Base-by-base conservation (phyloP, 352 stramenopile species). In the Phytophthora megakarya region DNA sequence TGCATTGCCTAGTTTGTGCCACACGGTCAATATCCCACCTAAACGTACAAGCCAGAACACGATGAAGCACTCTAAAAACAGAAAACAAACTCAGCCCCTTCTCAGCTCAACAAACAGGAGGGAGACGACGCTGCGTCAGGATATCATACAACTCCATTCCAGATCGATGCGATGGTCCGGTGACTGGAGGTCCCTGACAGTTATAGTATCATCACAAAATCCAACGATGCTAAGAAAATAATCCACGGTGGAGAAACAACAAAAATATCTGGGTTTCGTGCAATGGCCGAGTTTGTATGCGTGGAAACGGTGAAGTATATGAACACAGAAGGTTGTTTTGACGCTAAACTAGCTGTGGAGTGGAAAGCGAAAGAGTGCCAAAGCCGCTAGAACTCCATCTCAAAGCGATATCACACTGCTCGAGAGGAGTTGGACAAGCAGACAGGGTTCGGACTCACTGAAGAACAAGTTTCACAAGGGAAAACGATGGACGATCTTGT, bases 351-450 rank as follows among this genome's bases (percentile, higher is more conserved):
- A 2, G 28, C 39, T 1, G 18, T 32, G 1, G 3, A n/a, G 9
- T 45, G 28, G 52, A 18, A 33, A 12, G 18, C 2, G 1, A 5
- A 19, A 25, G 12, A 21, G 1, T 61, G 19, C 15, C 40, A 47
- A n/a, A 61, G 43, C 22, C 53, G 21, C 23, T 61, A 43, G 53
- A 61, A 46, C 11, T 37, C 43, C 1, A 15, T 45, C 16, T 53
- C 53, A 8, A 30, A 5, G 1, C 53, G 53, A 30, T 53, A 61
- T 22, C 40, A 21, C 4, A 21, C 10, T 9, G 32, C 53, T 4
- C 42, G 42, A 6, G 42, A 28, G 10, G 26, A 53, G 28, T 16
- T 53, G 8, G 15, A n/a, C 4, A 26, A 47, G 0, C 42, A 61
- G 22, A 53, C 53, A 2, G 53, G 53, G 10, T 61, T 61, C 5